Evolutionary conservation across 2,329 filamentous ascomycete species (phyloP).

Genomic region (Epichloe aotearoae): DNA sequence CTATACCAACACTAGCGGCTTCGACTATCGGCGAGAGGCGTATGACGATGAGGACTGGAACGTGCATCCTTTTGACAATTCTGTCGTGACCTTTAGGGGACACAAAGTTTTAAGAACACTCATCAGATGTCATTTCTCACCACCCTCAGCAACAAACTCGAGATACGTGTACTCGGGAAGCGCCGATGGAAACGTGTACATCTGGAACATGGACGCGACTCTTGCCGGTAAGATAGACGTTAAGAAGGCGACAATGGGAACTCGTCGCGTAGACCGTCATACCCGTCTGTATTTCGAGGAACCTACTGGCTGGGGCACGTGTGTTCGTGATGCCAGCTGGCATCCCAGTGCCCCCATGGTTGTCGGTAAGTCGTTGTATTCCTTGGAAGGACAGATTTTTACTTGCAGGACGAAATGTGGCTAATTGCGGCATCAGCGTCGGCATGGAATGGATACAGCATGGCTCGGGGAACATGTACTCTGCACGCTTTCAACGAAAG

Average conservation of each 20-base stretch:
- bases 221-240: slow-evolving; percentile 69
- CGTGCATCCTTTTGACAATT: slow-evolving; percentile 67
- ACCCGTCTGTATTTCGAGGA: slow-evolving; percentile 45
- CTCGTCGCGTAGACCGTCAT: slow-evolving; percentile 40
- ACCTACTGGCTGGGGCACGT: slow-evolving; percentile 53
- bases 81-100: slow-evolving; percentile 82
- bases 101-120: slow-evolving; percentile 81
- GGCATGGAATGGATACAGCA: slow-evolving; percentile 67
- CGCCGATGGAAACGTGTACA: slow-evolving; percentile 75
- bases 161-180: slow-evolving; percentile 90
- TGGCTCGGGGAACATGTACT: slow-evolving; percentile 60
- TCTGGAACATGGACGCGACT: slow-evolving; percentile 91
- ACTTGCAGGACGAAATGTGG: not conserved
- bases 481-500: slow-evolving; percentile 67
- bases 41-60: slow-evolving; percentile 53
- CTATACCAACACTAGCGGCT: slow-evolving; percentile 42
- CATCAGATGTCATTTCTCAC: slow-evolving; percentile 91
- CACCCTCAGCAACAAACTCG: slow-evolving; percentile 71
- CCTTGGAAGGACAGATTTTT: not conserved
- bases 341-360: slow-evolving; percentile 74
- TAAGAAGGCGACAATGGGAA: slow-evolving; percentile 50
- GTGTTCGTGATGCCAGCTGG: slow-evolving; percentile 82
- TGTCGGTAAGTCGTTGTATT: slow-evolving; percentile 35
- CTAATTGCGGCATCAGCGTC: slow-evolving; percentile 43
- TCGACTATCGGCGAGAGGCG: slow-evolving; percentile 60